Evolutionary conservation across 768 basidiomycete species (phyloP).

Genomic region (Mycena olivaceomarginata): DNA sequence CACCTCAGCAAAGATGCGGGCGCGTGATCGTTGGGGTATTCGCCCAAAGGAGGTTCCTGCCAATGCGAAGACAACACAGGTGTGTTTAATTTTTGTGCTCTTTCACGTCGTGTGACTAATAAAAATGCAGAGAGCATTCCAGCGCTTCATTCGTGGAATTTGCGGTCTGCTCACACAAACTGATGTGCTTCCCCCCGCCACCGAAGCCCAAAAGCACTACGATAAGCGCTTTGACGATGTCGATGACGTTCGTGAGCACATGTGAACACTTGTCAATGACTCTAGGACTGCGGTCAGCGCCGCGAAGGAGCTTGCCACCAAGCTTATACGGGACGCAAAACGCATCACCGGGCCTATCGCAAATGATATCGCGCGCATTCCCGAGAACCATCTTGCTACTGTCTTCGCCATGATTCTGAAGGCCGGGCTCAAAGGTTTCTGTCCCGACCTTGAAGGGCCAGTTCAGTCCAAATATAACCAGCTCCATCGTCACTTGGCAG

Average conservation of each 20-base stretch:
- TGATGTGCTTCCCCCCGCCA: constrained; percentile 15
- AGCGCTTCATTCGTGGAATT: constrained; percentile 5
- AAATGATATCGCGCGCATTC: constrained; percentile 26
- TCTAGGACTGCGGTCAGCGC: constrained; percentile 4
- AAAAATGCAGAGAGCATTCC: constrained; percentile 20
- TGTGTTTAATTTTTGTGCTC: background rate
- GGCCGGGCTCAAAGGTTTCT: constrained; percentile 17
- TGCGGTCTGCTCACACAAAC: constrained; percentile 18
- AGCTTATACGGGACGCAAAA: constrained; percentile 17
- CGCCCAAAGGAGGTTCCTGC: constrained; percentile 5
- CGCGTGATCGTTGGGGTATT: constrained; percentile 1
- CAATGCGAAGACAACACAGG: constrained; percentile 12
- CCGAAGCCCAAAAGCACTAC: constrained; percentile 19
- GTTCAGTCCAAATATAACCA: constrained; percentile 27
- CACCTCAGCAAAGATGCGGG: constrained; percentile 7
- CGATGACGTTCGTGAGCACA: background rate
- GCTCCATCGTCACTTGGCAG: constrained; percentile 24
- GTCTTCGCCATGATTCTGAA: constrained; percentile 24
- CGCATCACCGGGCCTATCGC: constrained; percentile 22
- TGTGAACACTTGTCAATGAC: constrained; percentile 10
- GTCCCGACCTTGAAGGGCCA: constrained; percentile 32
- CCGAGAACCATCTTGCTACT: constrained; percentile 16
- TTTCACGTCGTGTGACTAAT: background rate
- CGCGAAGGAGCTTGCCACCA: constrained; percentile 9
- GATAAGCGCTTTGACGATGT: constrained; percentile 25